A percentile compares a stretch with the other conserved stretches of the same genome.
phyloP scores from a whole-genome alignment of 1,284 basidiomycete species.

The Phellopilus nigrolimitatus region DNA sequence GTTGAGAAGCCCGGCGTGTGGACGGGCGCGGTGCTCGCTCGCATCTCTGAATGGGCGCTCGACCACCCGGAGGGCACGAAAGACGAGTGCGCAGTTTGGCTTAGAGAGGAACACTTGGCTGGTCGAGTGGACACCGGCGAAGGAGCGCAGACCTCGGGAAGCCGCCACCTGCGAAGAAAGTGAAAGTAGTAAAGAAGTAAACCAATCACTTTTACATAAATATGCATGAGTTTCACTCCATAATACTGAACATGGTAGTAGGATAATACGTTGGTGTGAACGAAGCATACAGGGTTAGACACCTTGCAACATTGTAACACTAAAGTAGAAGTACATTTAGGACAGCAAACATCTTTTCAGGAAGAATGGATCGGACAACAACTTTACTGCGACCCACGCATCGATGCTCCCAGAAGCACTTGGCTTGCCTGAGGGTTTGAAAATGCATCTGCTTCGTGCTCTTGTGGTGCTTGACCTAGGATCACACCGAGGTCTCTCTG shows the following conservation, averaged over 20 bases:
- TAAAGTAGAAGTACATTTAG: too few species aligned
- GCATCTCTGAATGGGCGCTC: slow-evolving; percentile 80
- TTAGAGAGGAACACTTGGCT: slow-evolving; percentile 47
- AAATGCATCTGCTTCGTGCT: slow-evolving; percentile 28
- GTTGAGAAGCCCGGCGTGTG: slow-evolving; percentile 61
- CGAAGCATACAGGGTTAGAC: neutral
- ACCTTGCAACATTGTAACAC: neutral
- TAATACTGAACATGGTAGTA: neutral
- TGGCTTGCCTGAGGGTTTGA: slow-evolving; percentile 17
- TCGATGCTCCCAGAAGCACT: slow-evolving; percentile 16
- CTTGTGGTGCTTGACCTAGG: slow-evolving; percentile 43
- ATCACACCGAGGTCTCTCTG: slow-evolving; percentile 72
- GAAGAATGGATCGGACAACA: neutral
- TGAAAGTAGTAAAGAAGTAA: neutral
- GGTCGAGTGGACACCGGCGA: slow-evolving; percentile 32
- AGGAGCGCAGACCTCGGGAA: neutral
- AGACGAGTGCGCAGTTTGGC: slow-evolving; percentile 67
- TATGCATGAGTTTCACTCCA: too few species aligned
- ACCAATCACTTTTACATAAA: neutral
- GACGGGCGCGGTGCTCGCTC: slow-evolving; percentile 58
- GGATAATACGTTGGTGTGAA: neutral
- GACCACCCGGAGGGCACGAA: slow-evolving; percentile 62
- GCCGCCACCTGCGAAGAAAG: slow-evolving; percentile 10
- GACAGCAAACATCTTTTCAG: too few species aligned
- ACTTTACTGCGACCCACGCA: slow-evolving; percentile 5